phyloP scores from a whole-genome alignment of 2,329 filamentous ascomycete species.

The Macroventuria anomochaeta region DNA sequence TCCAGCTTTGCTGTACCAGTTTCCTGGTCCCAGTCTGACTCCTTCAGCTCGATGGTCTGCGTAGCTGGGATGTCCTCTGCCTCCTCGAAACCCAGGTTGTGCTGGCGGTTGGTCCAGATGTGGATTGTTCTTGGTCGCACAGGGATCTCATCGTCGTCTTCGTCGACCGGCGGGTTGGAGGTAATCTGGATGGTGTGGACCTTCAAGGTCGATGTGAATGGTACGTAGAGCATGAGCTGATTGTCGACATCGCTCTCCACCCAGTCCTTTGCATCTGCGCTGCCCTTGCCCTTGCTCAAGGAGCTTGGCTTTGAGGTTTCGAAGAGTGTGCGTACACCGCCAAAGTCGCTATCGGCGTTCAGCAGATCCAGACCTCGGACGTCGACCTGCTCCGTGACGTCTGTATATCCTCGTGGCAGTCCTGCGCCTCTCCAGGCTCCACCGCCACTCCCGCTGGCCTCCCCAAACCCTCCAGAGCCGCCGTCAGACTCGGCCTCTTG shows the following conservation, averaged over 20 bases:
- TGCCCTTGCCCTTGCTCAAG: conserved; percentile 57
- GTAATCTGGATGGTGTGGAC: conserved; percentile 88
- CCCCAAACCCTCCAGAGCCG: conserved; percentile 51
- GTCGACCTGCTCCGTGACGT: conserved; percentile 85
- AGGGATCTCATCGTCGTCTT: conserved; percentile 70
- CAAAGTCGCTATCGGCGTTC: conserved; percentile 81
- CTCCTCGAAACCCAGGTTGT: conserved; percentile 94
- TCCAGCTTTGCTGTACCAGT: conserved; percentile 60
- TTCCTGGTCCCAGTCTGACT: conserved; percentile 73
- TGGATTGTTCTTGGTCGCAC: conserved; percentile 84
- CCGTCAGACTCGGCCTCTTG: conserved; percentile 64
- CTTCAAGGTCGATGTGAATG: conserved; percentile 87
- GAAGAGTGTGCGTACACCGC: conserved; percentile 76
- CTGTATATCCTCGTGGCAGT: conserved; percentile 79
- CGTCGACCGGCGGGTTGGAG: conserved; percentile 68
- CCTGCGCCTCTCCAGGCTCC: conserved; percentile 74
- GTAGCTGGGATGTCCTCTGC: conserved; percentile 84
- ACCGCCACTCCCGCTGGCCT: conserved; percentile 53
- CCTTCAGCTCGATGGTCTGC: conserved; percentile 76
- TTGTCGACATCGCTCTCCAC: conserved; percentile 97
- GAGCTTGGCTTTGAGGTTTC: conserved; percentile 70
- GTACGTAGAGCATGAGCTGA: conserved; percentile 90
- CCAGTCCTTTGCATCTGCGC: conserved; percentile 72
- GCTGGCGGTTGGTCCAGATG: conserved; percentile 85
- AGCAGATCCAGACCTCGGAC: conserved; percentile 80